Percentiles rank a stretch among this genome's conserved stretches.
Conservation (phyloP, 306 rosid genomes). For the Biancaea sappan region DNA sequence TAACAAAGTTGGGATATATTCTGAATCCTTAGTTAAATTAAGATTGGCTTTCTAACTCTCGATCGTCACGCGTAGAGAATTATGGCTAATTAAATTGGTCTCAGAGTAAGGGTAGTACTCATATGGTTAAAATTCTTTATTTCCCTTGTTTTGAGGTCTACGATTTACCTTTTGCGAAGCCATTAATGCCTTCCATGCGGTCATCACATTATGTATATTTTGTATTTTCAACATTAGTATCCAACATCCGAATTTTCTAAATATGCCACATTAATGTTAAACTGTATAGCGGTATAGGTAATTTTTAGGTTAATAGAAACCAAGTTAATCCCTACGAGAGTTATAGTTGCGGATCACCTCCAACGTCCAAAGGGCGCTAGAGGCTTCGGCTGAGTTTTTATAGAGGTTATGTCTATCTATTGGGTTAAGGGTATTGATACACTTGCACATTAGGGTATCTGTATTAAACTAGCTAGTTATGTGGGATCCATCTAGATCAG, state of each 20-base stretch:
- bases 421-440: too few relatives aligned
- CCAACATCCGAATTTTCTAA: not conserved
- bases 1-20: not conserved
- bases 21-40: not conserved
- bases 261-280: not conserved
- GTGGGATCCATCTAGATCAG: conserved; percentile 17
- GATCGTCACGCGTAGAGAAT: not conserved
- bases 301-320: not conserved
- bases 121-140: not conserved
- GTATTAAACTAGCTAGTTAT: not conserved
- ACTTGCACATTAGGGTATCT: conserved; percentile 24
- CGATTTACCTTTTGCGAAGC: not conserved
- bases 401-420: too few relatives aligned
- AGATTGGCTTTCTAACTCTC: conserved; percentile 4
- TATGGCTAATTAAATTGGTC: not conserved
- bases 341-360: too few relatives aligned
- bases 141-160: too few relatives aligned
- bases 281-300: not conserved
- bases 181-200: not conserved
- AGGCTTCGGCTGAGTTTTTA: too few relatives aligned
- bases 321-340: not conserved
- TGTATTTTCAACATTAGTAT: not conserved
- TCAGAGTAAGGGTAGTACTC: not conserved
- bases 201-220: not conserved
- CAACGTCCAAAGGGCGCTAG: too few relatives aligned